phyloP scores from a whole-genome alignment of 192 early-diverging fungal genomes.

The Entophlyctis luteolus region DNA sequence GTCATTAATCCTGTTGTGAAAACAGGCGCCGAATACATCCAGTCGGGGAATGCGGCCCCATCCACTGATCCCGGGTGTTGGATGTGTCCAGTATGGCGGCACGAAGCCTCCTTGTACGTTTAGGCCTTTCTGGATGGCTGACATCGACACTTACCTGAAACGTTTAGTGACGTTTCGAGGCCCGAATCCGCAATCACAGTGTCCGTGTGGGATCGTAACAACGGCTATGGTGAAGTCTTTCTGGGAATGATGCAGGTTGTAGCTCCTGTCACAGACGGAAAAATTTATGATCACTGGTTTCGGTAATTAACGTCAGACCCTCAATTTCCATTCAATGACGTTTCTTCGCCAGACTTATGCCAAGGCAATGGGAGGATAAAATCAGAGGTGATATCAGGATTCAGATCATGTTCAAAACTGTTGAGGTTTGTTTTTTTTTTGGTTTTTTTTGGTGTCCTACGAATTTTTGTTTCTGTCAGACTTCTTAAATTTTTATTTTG shows the following conservation, averaged over 20 bases:
- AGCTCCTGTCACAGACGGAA: slow-evolving; percentile 20
- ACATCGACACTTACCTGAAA: not conserved
- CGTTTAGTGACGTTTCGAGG: slow-evolving; percentile 18
- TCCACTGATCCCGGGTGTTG: not conserved
- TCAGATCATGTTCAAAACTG: slow-evolving; percentile 17
- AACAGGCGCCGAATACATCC: not conserved
- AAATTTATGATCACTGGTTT: slow-evolving; percentile 33
- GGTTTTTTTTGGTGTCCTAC: not conserved
- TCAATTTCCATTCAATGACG: not conserved
- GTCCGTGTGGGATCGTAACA: slow-evolving; percentile 27
- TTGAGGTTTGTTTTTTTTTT: not conserved
- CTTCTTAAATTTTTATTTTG: not conserved
- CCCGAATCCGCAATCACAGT: slow-evolving; percentile 24
- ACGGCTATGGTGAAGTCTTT: slow-evolving; percentile 14
- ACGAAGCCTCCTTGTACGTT: slow-evolving; percentile 32
- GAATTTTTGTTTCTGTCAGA: not conserved
- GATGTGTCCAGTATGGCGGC: slow-evolving; percentile 26
- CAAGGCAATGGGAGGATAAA: slow-evolving; percentile 17
- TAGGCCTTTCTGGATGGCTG: not conserved
- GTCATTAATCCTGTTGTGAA: not conserved
- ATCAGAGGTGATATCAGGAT: slow-evolving; percentile 17
- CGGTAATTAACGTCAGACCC: not conserved
- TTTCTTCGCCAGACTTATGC: slow-evolving; percentile 6
- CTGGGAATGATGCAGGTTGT: slow-evolving; percentile 27
- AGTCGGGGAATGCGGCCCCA: not conserved